These are phyloP conservation scores for Murraya paniculata DNA, from an alignment of 345 rosid species.

Conservation along the genomic window DNA sequence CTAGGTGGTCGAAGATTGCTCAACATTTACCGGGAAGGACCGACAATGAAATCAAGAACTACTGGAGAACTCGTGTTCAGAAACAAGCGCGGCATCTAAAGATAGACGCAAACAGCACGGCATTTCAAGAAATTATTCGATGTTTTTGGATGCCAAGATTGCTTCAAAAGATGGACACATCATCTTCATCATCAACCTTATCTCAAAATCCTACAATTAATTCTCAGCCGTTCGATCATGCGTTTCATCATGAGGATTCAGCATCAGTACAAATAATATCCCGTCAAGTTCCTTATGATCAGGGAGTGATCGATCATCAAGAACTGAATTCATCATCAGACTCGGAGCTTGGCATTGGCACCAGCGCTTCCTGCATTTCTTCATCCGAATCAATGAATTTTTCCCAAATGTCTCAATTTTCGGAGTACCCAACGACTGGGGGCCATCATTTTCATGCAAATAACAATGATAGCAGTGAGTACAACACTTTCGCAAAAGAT, in stretches of 20 bases:
- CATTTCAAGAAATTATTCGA: constrained; percentile 47
- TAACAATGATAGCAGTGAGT: background rate
- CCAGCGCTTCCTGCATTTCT: constrained; percentile 27
- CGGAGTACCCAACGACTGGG: constrained; percentile 23
- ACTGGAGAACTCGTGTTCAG: constrained; percentile 76
- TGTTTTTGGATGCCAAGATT: constrained; percentile 57
- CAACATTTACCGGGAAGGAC: constrained; percentile 76
- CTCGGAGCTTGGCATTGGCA: constrained; percentile 21
- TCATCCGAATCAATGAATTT: constrained; percentile 25
- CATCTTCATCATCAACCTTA: constrained; percentile 8
- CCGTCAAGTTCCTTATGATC: background rate
- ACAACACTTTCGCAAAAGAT: constrained; percentile 10
- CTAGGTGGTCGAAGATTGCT: constrained; percentile 74
- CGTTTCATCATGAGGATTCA: background rate
- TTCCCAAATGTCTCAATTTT: constrained; percentile 17
- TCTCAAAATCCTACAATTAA: background rate
- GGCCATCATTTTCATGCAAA: background rate
- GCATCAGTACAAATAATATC: background rate
- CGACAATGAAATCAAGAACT: constrained; percentile 73
- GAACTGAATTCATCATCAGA: constrained; percentile 41
- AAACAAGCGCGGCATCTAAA: constrained; percentile 61
- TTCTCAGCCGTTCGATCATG: constrained; percentile 6
- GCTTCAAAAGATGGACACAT: constrained; percentile 36
- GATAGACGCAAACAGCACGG: constrained; percentile 53
- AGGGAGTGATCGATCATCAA: constrained; percentile 1